phyloP scores from a whole-genome alignment of 164 flowering plant genomes.

The Stephania japonica region DNA sequence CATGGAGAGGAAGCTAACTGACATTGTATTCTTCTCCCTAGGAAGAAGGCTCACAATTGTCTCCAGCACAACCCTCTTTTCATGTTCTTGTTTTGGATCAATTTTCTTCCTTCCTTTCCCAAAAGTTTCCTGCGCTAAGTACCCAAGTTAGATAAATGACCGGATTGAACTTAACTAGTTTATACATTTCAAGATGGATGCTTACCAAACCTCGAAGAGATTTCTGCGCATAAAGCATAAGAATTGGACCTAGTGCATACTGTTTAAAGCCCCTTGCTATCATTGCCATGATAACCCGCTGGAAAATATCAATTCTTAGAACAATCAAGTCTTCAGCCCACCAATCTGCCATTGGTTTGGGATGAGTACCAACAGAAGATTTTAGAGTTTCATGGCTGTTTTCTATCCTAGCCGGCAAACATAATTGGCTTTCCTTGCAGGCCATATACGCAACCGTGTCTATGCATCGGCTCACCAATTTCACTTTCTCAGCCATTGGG shows the following conservation, averaged over 20 bases:
- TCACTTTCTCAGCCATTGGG: conserved; percentile 74
- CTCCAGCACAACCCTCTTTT: conserved; percentile 76
- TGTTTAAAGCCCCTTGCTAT: conserved; percentile 78
- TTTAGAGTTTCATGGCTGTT: conserved; percentile 24
- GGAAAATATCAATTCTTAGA: conserved; percentile 74
- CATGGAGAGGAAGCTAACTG: conserved; percentile 85
- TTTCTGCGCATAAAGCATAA: conserved; percentile 91
- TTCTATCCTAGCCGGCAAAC: conserved; percentile 28
- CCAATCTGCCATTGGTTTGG: conserved; percentile 68
- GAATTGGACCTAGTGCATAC: conserved; percentile 73
- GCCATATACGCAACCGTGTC: conserved; percentile 66
- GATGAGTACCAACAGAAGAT: conserved; percentile 26
- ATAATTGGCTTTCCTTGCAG: conserved; percentile 63
- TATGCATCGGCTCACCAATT: conserved; percentile 68
- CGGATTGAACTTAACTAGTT: background rate
- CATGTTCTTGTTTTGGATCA: conserved; percentile 73
- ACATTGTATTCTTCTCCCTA: conserved; percentile 65
- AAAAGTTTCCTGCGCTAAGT: conserved; percentile 53
- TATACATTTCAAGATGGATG: conserved; percentile 14
- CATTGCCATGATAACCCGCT: conserved; percentile 78
- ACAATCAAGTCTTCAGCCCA: conserved; percentile 88
- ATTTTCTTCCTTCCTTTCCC: conserved; percentile 74
- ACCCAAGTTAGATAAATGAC: conserved; percentile 5
- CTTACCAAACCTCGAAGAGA: conserved; percentile 95
- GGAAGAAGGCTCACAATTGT: conserved; percentile 90